Percentiles rank a stretch among this genome's conserved stretches.
Conservation (phyloP, 768 basidiomycete genomes). For the Suillus placidus region DNA sequence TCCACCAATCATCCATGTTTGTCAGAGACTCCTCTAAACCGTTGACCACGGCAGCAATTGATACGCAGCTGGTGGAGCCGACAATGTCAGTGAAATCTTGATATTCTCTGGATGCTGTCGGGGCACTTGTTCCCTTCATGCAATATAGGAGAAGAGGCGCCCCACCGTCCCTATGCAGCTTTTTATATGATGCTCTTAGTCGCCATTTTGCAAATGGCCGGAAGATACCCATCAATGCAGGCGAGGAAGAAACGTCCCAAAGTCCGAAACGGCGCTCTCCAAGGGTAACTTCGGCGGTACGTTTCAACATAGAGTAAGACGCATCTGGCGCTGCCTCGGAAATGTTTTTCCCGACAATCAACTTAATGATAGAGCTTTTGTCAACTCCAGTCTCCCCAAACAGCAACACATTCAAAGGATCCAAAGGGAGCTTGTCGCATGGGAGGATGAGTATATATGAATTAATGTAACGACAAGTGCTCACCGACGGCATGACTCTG, state of each 20-base stretch:
- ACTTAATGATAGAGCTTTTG: neutral
- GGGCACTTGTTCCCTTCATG: neutral
- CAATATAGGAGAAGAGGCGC: neutral
- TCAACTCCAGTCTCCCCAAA: neutral
- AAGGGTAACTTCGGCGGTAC: too few species aligned
- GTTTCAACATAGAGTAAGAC: neutral
- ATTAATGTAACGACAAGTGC: too few species aligned
- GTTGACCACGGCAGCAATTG: slow-evolving; percentile 33
- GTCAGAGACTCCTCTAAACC: slow-evolving; percentile 34
- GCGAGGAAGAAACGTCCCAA: too few species aligned
- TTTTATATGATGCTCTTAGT: neutral
- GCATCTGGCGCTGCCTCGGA: neutral
- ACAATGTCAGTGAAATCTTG: neutral
- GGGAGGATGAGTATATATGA: too few species aligned
- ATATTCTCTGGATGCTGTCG: neutral
- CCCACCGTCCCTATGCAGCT: neutral
- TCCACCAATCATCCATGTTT: slow-evolving; percentile 44
- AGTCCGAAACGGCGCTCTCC: too few species aligned
- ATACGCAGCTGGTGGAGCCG: slow-evolving; percentile 19
- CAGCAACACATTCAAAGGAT: neutral
- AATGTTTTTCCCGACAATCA: neutral
- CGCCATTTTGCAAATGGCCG: neutral
- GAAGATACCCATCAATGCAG: neutral
- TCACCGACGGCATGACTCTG: too few species aligned
- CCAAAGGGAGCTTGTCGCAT: too few species aligned